Base-by-base conservation (phyloP, 1,139 yeast species). In the Zygosaccharomyces sapae region DNA sequence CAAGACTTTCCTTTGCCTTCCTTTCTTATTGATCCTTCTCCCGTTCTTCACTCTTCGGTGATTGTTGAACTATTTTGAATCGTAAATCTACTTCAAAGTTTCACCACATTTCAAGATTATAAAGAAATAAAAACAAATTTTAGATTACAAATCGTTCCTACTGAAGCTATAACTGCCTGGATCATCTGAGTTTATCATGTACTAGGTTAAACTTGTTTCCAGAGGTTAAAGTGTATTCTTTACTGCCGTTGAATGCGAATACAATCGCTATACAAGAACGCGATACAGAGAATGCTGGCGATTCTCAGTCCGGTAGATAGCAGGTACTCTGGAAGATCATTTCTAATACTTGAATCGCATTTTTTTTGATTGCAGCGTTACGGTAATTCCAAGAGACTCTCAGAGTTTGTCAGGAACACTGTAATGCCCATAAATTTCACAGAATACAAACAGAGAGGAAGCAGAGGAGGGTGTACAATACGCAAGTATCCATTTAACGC, bases 11-110 rank as follows among this genome's bases (percentile, higher is more conserved):
- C 16, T 9, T 22, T 38, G 18, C 29, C 25, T 29, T 22, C 33
- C 18, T 29, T 5, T 33, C 34, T 27, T 4, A 8, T 1, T 24
- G 27, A 8, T 16, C 27, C 3, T 24, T 24, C 9, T 24, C 27
- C 27, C 27, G 27, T 24, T 7, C 3, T 2, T 24, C 16, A 13
- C 20, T 33, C 22, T 38, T 5, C 33, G 6, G 34, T 31, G 18
- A 18, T 13, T 31, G 34, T 13, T 31, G 4, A 31, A 31, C 34
- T 12, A 4, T 18, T 22, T 22, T 38, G 12, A 27, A 38, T 38
- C 41, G 33, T 29, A 29, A 38, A 27, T 13, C 34, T 31, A 31
- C 34, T 16, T 27, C 34, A 38, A 29, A 38, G 34, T 38, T 38
- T 38, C 41, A 38, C 19, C 34, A 31, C 3, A 31, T 12, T 31